phyloP scores from a whole-genome alignment of 169 alveolate species.

The Besnoitia besnoiti region DNA sequence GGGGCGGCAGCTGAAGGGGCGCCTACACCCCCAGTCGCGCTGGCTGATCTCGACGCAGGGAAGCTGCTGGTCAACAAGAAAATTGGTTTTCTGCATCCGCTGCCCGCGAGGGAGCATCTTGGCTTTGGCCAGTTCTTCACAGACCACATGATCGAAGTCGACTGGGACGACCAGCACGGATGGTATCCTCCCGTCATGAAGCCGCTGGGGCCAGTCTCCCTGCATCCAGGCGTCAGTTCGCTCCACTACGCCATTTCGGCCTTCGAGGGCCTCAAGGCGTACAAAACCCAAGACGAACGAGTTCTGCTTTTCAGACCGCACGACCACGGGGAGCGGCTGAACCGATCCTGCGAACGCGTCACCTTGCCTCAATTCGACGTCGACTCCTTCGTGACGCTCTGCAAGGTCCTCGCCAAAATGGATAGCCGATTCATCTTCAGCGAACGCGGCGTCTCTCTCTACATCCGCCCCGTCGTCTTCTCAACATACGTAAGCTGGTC shows the following conservation, averaged over 20 bases:
- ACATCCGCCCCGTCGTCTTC: conserved; percentile 31
- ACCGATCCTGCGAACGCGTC: conserved; percentile 9
- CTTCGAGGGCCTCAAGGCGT: conserved; percentile 58
- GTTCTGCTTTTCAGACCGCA: conserved; percentile 35
- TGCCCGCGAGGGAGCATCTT: not conserved
- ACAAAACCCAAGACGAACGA: not conserved
- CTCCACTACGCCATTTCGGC: conserved; percentile 40
- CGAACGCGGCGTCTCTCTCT: conserved; percentile 16
- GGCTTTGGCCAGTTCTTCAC: conserved; percentile 27
- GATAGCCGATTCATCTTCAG: not conserved
- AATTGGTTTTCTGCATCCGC: conserved; percentile 7
- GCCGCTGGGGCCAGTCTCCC: conserved; percentile 12
- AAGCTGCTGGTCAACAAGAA: not conserved
- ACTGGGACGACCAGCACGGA: conserved; percentile 40
- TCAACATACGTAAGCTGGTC: conserved; percentile 34
- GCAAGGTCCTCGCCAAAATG: not conserved
- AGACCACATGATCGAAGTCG: conserved; percentile 42
- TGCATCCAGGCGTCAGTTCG: conserved; percentile 36
- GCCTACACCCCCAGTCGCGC: conserved; percentile 4
- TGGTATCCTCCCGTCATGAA: conserved; percentile 38
- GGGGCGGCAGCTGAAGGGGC: not conserved
- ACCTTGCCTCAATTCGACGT: not conserved
- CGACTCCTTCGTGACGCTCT: not conserved
- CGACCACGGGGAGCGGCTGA: conserved; percentile 13
- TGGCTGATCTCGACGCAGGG: not conserved